phyloP scores from a whole-genome alignment of 305 asterid genomes.

The Petunia hybrid region DNA sequence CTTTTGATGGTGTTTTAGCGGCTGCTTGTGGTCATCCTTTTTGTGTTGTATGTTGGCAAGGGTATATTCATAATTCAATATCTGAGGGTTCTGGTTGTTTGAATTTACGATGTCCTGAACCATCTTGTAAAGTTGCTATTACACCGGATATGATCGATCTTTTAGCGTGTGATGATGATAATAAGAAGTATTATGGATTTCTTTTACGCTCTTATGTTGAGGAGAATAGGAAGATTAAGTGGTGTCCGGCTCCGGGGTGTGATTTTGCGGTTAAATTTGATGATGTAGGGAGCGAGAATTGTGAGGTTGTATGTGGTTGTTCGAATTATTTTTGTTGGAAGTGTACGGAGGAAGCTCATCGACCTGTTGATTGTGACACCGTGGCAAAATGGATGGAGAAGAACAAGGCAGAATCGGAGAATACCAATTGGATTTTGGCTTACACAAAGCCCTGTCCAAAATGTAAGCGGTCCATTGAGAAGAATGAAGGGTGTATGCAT shows the following conservation, averaged over 20 bases:
- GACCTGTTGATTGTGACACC: constrained; percentile 54
- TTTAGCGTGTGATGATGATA: neutral
- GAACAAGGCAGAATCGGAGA: constrained; percentile 49
- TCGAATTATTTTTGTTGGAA: no score
- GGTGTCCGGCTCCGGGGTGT: no score
- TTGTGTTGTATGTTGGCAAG: constrained; percentile 45
- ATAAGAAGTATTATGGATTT: constrained; percentile 34
- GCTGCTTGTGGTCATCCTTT: no score
- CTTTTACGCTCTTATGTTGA: constrained; percentile 24
- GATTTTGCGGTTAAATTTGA: no score
- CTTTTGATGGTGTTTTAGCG: neutral
- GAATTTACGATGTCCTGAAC: no score
- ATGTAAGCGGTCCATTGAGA: constrained; percentile 44
- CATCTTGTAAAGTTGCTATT: no score
- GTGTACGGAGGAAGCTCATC: constrained; percentile 41
- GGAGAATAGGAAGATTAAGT: no score
- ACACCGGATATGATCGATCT: neutral
- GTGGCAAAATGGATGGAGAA: constrained; percentile 52
- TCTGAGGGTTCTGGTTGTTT: no score
- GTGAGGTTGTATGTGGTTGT: no score
- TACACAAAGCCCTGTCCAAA: constrained; percentile 40
- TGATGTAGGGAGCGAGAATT: no score
- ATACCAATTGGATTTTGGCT: constrained; percentile 40
- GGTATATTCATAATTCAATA: neutral
- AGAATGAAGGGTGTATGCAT: constrained; percentile 40